These are phyloP conservation scores for Agrostemma githago DNA, from an alignment of 148 eudicot genomes.

Conservation along the genomic window DNA sequence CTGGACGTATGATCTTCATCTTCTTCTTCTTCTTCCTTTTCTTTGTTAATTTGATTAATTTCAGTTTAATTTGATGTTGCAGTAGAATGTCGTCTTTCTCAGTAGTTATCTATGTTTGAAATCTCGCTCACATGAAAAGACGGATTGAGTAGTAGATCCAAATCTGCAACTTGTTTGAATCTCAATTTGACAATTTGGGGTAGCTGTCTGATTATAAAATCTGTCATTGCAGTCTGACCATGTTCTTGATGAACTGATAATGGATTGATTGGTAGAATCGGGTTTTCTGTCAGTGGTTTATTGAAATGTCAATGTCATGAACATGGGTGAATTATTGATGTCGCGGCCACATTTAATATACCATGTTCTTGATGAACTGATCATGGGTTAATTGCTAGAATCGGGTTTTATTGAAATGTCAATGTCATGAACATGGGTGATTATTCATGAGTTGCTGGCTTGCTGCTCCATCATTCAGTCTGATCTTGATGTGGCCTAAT, in stretches of 20 bases:
- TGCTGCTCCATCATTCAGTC: too few species aligned
- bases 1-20: slow-evolving; percentile 65
- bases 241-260: background rate
- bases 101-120: too few species aligned
- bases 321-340: background rate
- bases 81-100: background rate
- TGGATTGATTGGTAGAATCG: background rate
- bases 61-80: background rate
- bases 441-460: background rate
- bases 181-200: too few species aligned
- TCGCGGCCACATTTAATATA: background rate
- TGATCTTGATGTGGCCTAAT: too few species aligned
- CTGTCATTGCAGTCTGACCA: too few species aligned
- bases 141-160: background rate
- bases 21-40: background rate
- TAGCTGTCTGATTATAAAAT: too few species aligned
- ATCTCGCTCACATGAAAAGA: too few species aligned
- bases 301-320: background rate
- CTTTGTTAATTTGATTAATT: background rate
- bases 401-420: background rate
- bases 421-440: background rate
- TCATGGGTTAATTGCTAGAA: background rate
- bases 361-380: background rate
- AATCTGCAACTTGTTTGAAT: too few species aligned
- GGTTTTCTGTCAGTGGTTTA: background rate